Conservation (phyloP, 257 asterid species). For the Verbascum thapsus region DNA sequence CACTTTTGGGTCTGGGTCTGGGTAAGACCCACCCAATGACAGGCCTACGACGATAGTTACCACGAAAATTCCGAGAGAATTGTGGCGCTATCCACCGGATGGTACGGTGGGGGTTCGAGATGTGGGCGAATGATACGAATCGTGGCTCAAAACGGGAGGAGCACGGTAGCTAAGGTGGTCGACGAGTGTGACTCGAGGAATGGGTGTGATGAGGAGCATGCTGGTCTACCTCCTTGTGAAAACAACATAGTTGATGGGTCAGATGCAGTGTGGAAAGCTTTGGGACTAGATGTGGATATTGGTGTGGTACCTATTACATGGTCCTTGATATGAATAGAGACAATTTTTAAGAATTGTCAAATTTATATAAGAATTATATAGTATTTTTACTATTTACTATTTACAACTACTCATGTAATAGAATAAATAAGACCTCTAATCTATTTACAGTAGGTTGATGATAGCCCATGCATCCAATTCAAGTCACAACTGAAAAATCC, state of each 20-base stretch:
- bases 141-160: constrained; percentile 40
- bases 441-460: too few relatives aligned
- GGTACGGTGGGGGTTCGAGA: constrained; percentile 38
- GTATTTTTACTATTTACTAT: too few relatives aligned
- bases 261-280: constrained; percentile 37
- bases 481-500: too few relatives aligned
- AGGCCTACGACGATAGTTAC: constrained; percentile 38
- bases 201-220: constrained; percentile 54
- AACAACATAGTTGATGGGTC: constrained; percentile 43
- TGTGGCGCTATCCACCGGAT: constrained; percentile 56
- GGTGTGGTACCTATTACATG: constrained; percentile 34
- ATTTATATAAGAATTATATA: too few relatives aligned
- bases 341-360: neutral
- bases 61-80: constrained; percentile 38
- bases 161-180: constrained; percentile 54
- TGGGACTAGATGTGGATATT: constrained; percentile 31
- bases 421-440: too few relatives aligned
- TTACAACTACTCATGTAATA: too few relatives aligned
- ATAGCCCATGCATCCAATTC: too few relatives aligned
- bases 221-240: constrained; percentile 35
- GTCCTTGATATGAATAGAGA: constrained; percentile 24
- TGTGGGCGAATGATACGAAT: constrained; percentile 39
- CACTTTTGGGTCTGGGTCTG: too few relatives aligned
- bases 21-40: too few relatives aligned
- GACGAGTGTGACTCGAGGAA: constrained; percentile 55